Percentiles rank a stretch among this genome's conserved stretches.
Conservation (phyloP, 768 basidiomycete genomes). For the Inosperma sp. region DNA sequence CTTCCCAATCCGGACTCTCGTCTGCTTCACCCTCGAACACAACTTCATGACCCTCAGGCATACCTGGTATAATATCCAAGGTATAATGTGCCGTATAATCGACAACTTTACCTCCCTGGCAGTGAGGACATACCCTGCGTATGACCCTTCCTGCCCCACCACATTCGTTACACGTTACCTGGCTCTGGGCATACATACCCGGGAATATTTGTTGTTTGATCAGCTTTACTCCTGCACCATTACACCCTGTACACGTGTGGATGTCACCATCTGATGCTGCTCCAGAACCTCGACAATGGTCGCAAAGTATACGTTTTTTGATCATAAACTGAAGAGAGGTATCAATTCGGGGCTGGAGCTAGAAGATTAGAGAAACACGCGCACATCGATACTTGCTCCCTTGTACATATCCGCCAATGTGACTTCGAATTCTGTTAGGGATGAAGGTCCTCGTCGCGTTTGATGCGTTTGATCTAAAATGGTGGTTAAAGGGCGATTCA, state of each 20-base stretch:
- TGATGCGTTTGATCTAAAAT: slow-evolving; percentile 39
- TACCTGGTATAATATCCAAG: slow-evolving; percentile 80
- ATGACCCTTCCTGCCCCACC: slow-evolving; percentile 79
- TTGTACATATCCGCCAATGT: slow-evolving; percentile 85
- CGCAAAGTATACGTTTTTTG: slow-evolving; percentile 88
- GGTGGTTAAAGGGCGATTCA: neutral
- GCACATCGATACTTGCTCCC: slow-evolving; percentile 84
- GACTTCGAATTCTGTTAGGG: slow-evolving; percentile 80
- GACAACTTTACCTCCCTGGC: slow-evolving; percentile 74
- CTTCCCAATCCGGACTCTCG: slow-evolving; percentile 92
- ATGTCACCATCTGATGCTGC: slow-evolving; percentile 88
- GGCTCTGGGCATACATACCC: slow-evolving; percentile 90
- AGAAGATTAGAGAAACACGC: slow-evolving; percentile 23
- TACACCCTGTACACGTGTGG: slow-evolving; percentile 79
- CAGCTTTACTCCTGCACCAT: slow-evolving; percentile 80
- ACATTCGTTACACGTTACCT: slow-evolving; percentile 80
- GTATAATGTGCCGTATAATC: slow-evolving; percentile 79
- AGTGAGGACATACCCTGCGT: slow-evolving; percentile 74
- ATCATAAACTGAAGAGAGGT: slow-evolving; percentile 69
- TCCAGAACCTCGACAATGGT: slow-evolving; percentile 94
- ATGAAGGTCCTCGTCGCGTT: slow-evolving; percentile 69
- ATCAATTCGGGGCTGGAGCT: slow-evolving; percentile 7
- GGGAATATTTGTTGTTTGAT: slow-evolving; percentile 94
- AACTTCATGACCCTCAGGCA: slow-evolving; percentile 90
- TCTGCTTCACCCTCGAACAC: slow-evolving; percentile 96